A percentile compares a stretch with the other conserved stretches of the same genome.
Conservation (phyloP, 106 monocot species). For the Apostasia shenzhenica region DNA sequence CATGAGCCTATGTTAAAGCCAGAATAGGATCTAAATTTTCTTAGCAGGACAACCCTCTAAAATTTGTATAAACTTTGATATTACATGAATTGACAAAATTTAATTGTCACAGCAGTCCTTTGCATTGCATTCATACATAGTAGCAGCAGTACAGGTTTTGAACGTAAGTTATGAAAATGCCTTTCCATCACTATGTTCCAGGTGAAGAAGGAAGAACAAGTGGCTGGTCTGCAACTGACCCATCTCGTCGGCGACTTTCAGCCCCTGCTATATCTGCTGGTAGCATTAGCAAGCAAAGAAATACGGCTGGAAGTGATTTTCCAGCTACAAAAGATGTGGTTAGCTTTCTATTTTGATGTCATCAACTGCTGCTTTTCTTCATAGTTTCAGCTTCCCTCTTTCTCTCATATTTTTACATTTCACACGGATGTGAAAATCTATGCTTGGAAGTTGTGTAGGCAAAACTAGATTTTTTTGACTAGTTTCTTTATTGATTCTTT, state of each 20-base stretch:
- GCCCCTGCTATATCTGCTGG: slow-evolving; percentile 42
- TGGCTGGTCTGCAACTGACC: slow-evolving; percentile 63
- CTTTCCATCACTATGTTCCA: slow-evolving; percentile 16
- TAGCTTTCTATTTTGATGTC: slow-evolving; percentile 9
- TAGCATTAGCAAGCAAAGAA: slow-evolving; percentile 73
- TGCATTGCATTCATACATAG: neutral
- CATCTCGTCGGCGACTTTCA: slow-evolving; percentile 55
- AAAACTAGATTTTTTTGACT: no score
- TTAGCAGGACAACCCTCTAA: no score
- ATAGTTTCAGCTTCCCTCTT: neutral
- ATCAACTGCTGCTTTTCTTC: slow-evolving; percentile 2
- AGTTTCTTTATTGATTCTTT: no score
- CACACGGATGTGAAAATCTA: no score
- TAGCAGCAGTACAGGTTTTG: neutral
- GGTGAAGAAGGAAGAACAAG: slow-evolving; percentile 69
- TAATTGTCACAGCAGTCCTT: no score
- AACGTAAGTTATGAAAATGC: neutral
- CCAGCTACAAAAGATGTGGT: slow-evolving; percentile 59
- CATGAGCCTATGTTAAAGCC: no score
- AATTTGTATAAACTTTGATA: no score
- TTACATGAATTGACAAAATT: no score
- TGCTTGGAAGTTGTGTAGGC: no score
- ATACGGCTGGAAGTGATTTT: slow-evolving; percentile 53
- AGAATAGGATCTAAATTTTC: no score
- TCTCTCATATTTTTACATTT: no score